Base-by-base conservation (phyloP, 768 basidiomycete species). In the Suillus americanus region DNA sequence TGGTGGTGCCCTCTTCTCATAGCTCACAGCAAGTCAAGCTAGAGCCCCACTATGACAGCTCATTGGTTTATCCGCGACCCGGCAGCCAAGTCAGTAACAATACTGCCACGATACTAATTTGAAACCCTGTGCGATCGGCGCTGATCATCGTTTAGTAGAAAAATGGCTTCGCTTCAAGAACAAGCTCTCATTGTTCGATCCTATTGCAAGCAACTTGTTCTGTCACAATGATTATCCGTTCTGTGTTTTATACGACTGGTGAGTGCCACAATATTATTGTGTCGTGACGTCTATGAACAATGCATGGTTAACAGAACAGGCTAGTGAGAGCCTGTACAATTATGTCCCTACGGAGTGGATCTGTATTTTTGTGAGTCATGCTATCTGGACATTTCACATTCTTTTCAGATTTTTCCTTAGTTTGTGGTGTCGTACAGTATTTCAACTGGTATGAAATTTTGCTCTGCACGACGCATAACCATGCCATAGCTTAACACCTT, bases 341-440 rank as follows among this genome's bases (percentile, higher is more conserved):
- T 83, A 83, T 66, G 62, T 79, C 13, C 82, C 83, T 2, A 79
- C 81, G 0, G 61, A 73, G 64, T 73, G 73, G 40, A 72, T 82
- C 5, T 78, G 79, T 56, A 68, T 76, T 38, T 64, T 76, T 40
- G 64, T 65, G 25, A 64, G 64, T 53, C 40, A 41, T 28, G 8
- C 16, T n/a, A 9, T 38, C n/a, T 62, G 13, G 18, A 62, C 9
- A 3, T 28, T 20, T 62, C 30, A 38, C n/a, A 35, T 33, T 10
- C 14, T 35, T 23, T 25, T 62, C 40, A 55, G 3, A 40, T 20
- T 28, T 40, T 63, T 1, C 20, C 10, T 33, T 30, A 65, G 41
- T 81, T 81, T 63, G 66, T 85, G 23, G 73, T 69, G 10, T 74
- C 82, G 0, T 85, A 81, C 63, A 73, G 72, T 4, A 35, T 83